Conservation (phyloP, 148 eudicot species). For the Cornus kousa region DNA sequence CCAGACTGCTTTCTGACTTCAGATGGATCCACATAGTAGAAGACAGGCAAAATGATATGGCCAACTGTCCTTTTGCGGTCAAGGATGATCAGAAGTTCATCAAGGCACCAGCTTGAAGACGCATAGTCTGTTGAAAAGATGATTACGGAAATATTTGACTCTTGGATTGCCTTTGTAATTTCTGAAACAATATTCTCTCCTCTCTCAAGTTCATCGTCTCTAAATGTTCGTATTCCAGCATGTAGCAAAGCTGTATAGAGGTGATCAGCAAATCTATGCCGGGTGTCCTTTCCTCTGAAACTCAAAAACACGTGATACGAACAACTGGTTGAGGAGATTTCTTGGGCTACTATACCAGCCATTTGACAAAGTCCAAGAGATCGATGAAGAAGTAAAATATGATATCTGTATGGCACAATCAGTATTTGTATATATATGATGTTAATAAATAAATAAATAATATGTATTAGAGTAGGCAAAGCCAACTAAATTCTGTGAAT, state of each 20-base stretch:
- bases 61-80: background rate
- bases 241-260: constrained; percentile 4
- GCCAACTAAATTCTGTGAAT: no score
- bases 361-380: no score
- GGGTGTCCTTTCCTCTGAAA: background rate
- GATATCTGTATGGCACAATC: no score
- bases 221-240: constrained; percentile 5
- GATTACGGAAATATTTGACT: constrained; percentile 7
- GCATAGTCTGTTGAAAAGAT: background rate
- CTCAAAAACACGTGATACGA: background rate
- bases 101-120: constrained; percentile 9
- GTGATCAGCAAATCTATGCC: background rate
- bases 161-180: background rate
- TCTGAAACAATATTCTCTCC: background rate
- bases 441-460: no score
- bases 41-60: background rate
- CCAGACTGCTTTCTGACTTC: constrained; percentile 5
- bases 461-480: no score
- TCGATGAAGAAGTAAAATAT: no score
- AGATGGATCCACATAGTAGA: constrained; percentile 7
- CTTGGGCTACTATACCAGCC: no score
- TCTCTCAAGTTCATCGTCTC: constrained; percentile 8
- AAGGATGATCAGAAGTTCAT: background rate
- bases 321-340: background rate
- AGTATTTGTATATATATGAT: no score